These are phyloP conservation scores for Cladosporium sp. DNA, from an alignment of 2,329 filamentous ascomycete species.

Conservation along the genomic window DNA sequence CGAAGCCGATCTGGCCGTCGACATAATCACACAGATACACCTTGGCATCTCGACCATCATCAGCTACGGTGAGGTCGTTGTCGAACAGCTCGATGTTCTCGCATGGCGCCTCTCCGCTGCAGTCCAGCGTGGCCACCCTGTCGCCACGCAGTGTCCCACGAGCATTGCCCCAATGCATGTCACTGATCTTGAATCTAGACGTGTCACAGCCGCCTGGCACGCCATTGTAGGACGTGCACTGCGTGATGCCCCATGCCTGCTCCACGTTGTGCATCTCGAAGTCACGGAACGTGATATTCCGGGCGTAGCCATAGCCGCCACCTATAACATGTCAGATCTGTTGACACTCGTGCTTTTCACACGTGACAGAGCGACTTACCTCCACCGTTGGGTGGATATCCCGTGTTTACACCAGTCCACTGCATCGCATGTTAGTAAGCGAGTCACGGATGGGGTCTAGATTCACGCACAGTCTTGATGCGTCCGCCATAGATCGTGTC, in stretches of 20 bases:
- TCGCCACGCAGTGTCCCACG: slow-evolving; percentile 25
- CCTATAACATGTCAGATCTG: slow-evolving; percentile 6
- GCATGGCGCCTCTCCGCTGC: slow-evolving; percentile 27
- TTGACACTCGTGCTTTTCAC: neutral
- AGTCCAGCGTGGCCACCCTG: slow-evolving; percentile 25
- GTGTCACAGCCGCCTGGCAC: slow-evolving; percentile 25
- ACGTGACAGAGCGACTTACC: slow-evolving; percentile 6
- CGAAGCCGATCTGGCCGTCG: slow-evolving; percentile 9
- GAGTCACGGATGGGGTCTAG: neutral
- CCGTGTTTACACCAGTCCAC: slow-evolving; percentile 9
- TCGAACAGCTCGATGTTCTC: slow-evolving; percentile 16
- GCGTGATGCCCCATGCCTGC: slow-evolving; percentile 25
- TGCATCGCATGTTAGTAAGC: neutral
- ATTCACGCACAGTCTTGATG: slow-evolving; percentile 9
- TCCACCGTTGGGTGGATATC: slow-evolving; percentile 54
- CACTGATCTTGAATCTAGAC: slow-evolving; percentile 37
- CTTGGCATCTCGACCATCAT: slow-evolving; percentile 9
- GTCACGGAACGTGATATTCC: slow-evolving; percentile 37
- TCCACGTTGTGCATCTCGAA: slow-evolving; percentile 21
- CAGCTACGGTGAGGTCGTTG: slow-evolving; percentile 13
- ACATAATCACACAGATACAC: slow-evolving; percentile 13
- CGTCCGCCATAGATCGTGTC: slow-evolving; percentile 2
- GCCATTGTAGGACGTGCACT: slow-evolving; percentile 27
- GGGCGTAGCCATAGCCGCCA: slow-evolving; percentile 43
- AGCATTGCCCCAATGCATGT: slow-evolving; percentile 29